Base-by-base conservation (phyloP, 768 basidiomycete species). In the Roridomyces roridus region DNA sequence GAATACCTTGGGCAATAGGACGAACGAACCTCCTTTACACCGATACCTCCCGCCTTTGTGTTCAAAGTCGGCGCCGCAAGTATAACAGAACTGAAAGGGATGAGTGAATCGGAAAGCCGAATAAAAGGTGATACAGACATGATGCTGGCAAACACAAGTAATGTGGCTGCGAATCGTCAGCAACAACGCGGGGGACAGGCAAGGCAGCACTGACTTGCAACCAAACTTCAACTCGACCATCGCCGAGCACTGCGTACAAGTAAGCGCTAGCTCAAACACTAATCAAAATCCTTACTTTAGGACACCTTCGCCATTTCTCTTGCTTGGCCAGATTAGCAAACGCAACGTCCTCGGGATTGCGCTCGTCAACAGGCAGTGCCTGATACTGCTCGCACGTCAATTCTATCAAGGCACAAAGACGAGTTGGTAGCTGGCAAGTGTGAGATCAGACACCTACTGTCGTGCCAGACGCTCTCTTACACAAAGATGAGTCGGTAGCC, bases 151-250 rank as follows among this genome's bases (percentile, higher is more conserved):
- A 12, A 60, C 46, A 37, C 55, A 67, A 11, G 61, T 62, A 18
- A 65, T 64, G 36, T 64, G 65, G 42, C 61, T 62, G 17, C 4
- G 21, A 40, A 37, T 18, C 46, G 24, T 45, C 25, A 39, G 29
- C 5, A 15, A n/a, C n/a, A n/a, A n/a, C n/a, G n/a, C n/a, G n/a
- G n/a, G n/a, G n/a, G 11, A 18, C 5, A 6, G 14, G 14, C 6
- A 6, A 34, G n/a, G 29, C 17, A 21, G 41, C 8, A 37, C 60
- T 55, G 26, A 65, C 65, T 66, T 66, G 65, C 65, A 66, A 4
- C 65, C 65, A 29, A 47, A 63, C 62, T 76, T 51, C 65, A 66
- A 43, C 42, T 66, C 65, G 11, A 66, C 65, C 65, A 66, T 66
- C 1, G 65, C 63, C 6, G 48, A 56, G 29, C 65, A 66, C 62